phyloP scores from a whole-genome alignment of 176 grass and related monocot species.

The Triticum turgidum region DNA sequence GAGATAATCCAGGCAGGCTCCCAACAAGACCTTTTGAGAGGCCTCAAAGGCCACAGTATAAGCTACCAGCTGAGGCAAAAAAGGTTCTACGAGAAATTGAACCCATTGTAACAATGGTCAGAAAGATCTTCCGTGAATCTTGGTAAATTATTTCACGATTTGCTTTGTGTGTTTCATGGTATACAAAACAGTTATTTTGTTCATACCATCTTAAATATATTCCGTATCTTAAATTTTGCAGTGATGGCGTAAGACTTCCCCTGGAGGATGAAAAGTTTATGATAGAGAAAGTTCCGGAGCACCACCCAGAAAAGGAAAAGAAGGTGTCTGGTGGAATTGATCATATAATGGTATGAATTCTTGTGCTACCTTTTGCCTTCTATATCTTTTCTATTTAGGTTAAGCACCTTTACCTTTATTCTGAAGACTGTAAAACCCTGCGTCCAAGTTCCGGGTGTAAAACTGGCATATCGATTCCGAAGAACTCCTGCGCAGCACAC shows the following conservation, averaged over 20 bases:
- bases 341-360: slow-evolving; percentile 64
- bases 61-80: slow-evolving; percentile 67
- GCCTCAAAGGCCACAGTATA: slow-evolving; percentile 45
- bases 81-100: slow-evolving; percentile 62
- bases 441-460: no score
- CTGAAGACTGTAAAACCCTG: no score
- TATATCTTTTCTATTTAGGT: neutral
- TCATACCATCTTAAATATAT: neutral
- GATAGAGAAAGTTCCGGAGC: slow-evolving; percentile 64
- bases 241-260: slow-evolving; percentile 51
- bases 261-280: slow-evolving; percentile 75
- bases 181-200: neutral
- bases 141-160: slow-evolving; percentile 43
- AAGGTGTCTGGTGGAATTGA: slow-evolving; percentile 67
- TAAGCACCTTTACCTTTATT: no score
- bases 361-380: neutral
- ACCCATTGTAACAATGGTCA: slow-evolving; percentile 51
- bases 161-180: neutral
- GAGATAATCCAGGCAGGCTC: slow-evolving; percentile 42
- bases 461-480: no score
- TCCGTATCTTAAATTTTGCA: slow-evolving; percentile 37
- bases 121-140: slow-evolving; percentile 67
- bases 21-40: slow-evolving; percentile 38
- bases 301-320: slow-evolving; percentile 74
- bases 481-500: no score